Base-by-base conservation (phyloP, 1,139 yeast species). In the Kurtzmaniella quercitrusa region DNA sequence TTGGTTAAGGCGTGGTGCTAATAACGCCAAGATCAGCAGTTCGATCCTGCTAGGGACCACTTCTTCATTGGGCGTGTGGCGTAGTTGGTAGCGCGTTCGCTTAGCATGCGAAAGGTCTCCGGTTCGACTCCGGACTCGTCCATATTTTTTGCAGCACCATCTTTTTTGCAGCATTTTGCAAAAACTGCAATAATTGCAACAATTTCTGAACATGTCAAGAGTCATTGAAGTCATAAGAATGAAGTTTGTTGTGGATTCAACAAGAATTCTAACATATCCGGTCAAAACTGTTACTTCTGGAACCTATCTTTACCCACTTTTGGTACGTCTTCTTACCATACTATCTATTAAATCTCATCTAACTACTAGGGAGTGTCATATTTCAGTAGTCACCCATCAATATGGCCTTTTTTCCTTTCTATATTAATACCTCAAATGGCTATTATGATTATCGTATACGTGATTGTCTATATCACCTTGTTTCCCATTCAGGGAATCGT, bases 31-130 rank as follows among this genome's bases (percentile, higher is more conserved):
- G 86, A 79, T 81, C 86, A 77, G 85, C 86, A 76, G 86, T 81
- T 81, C 85, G 87, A 81, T 81, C 87, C 87, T 77, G 87, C 85
- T 79, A 81, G 85, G 85, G 85, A 81, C 82, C 86, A 81, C 58
- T 61, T 47, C 46, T 54, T 53, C 38, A 17, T 12, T 29, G 89
- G 89, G 89, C 87, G 87, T 82, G 87, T 82, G 87, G 89, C 89
- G 88, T 78, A 82, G 89, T 82, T 81, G 89, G 89, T 82, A 82
- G 88, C 88, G 89, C 88, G 88, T 79, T 79, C 85, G 81, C 88
- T 81, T 82, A 79, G 89, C 89, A 82, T 81, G 88, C 80, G 85
- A 80, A 79, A 82, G 89, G 88, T 82, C 89, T 79, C 82, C 81
- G 87, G 89, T 82, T 82, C 38, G 85, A 82, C 76, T 82, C 88